These are phyloP conservation scores for Epichloe sibirici DNA, from an alignment of 2,329 filamentous ascomycete species.

Conservation along the genomic window DNA sequence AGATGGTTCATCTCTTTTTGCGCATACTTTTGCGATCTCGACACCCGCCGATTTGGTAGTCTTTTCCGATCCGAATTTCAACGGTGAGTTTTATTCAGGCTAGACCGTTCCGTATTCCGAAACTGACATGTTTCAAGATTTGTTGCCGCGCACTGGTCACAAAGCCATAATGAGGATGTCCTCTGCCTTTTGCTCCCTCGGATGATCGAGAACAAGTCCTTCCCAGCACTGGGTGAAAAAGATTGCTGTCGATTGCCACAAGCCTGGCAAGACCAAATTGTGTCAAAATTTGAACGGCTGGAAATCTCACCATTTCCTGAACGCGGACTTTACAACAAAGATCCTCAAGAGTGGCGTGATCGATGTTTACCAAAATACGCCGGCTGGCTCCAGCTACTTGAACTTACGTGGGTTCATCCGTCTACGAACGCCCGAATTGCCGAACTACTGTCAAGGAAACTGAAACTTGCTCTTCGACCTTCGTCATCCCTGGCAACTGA, in stretches of 20 bases:
- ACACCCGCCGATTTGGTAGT: slow-evolving; percentile 60
- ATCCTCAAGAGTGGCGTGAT: slow-evolving; percentile 48
- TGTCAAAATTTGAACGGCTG: slow-evolving; percentile 54
- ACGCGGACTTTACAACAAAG: slow-evolving; percentile 48
- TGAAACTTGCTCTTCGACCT: slow-evolving; percentile 52
- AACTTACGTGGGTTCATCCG: slow-evolving; percentile 50
- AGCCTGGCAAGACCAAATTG: slow-evolving; percentile 62
- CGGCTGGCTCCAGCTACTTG: slow-evolving; percentile 50
- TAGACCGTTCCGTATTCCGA: too few species aligned
- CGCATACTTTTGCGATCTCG: slow-evolving; percentile 63
- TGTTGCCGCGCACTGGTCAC: slow-evolving; percentile 60
- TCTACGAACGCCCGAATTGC: slow-evolving; percentile 55
- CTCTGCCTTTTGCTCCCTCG: slow-evolving; percentile 57
- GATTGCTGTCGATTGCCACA: slow-evolving; percentile 47
- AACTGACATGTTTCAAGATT: slow-evolving; percentile 46
- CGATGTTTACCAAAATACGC: slow-evolving; percentile 56
- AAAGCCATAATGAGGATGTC: slow-evolving; percentile 50
- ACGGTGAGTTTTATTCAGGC: slow-evolving; percentile 38
- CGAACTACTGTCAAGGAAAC: slow-evolving; percentile 51
- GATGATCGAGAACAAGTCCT: slow-evolving; percentile 43
- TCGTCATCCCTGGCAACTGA: slow-evolving; percentile 46
- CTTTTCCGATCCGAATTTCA: slow-evolving; percentile 75
- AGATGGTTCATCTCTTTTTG: slow-evolving; percentile 76
- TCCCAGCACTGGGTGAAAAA: slow-evolving; percentile 40
- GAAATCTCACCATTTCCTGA: slow-evolving; percentile 55